Evolutionary conservation across 352 stramenopile genomes (phyloP).

Genomic region (Globisporangium parvum): DNA sequence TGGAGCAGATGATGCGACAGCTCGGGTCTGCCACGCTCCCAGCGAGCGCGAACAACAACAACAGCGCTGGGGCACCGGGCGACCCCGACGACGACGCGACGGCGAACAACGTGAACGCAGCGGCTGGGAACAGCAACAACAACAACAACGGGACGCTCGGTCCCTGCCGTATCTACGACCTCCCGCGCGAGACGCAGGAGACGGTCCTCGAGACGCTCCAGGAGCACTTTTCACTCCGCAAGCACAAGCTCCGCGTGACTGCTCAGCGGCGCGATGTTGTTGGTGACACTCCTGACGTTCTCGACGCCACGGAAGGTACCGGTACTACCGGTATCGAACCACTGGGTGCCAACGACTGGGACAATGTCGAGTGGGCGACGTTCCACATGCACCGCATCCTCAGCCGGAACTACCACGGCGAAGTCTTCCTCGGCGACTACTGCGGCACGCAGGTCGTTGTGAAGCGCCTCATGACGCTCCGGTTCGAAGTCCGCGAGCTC

Average conservation of each 20-base stretch:
- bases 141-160: constrained; percentile 19
- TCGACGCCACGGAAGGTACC: background rate
- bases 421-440: constrained; percentile 61
- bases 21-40: constrained; percentile 17
- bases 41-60: background rate
- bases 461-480: constrained; percentile 61
- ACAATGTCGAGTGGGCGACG: constrained; percentile 25
- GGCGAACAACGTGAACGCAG: background rate
- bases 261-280: background rate
- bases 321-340: background rate
- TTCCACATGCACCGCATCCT: constrained; percentile 27
- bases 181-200: constrained; percentile 49
- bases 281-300: constrained; percentile 9
- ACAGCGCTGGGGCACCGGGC: no score
- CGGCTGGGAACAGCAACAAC: background rate
- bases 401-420: constrained; percentile 49
- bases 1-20: constrained; percentile 58
- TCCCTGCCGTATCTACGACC: constrained; percentile 42
- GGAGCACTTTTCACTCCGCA: constrained; percentile 56
- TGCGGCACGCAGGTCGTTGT: constrained; percentile 52
- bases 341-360: constrained; percentile 5
- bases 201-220: constrained; percentile 49
- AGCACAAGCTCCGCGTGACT: constrained; percentile 22
- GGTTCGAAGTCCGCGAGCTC: constrained; percentile 49
- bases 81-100: constrained; percentile 10